These are phyloP conservation scores for Botrytis sinoallii DNA, from an alignment of 2,329 filamentous ascomycete genomes.

Conservation along the genomic window DNA sequence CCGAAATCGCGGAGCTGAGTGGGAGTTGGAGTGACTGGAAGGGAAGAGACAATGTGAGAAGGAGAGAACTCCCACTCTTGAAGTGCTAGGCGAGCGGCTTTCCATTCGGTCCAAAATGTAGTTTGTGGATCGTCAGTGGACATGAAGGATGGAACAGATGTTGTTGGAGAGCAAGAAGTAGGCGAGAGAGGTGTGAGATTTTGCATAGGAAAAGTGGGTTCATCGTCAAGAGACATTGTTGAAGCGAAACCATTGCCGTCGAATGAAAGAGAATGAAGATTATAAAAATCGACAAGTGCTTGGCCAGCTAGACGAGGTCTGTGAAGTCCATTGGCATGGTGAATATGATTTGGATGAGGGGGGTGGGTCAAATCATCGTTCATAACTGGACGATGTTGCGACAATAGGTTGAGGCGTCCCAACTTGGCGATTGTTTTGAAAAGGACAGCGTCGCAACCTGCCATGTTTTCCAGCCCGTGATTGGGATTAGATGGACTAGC, in stretches of 20 bases:
- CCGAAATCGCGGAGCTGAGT: constrained; percentile 70
- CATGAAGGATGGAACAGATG: not conserved
- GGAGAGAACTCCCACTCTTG: constrained; percentile 77
- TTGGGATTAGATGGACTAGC: constrained; percentile 59
- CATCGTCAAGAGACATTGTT: constrained; percentile 46
- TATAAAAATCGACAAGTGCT: constrained; percentile 49
- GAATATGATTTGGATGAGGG: constrained; percentile 25
- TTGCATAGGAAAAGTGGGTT: constrained; percentile 45
- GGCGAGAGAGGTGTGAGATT: constrained; percentile 32
- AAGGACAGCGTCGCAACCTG: constrained; percentile 80
- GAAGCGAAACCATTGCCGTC: constrained; percentile 66
- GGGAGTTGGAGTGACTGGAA: constrained; percentile 50
- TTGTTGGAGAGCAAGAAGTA: constrained; percentile 36
- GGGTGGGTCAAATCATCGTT: constrained; percentile 41
- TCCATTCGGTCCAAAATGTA: constrained; percentile 85
- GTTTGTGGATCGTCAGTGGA: constrained; percentile 55
- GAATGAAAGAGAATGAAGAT: constrained; percentile 54
- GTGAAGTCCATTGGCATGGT: constrained; percentile 31
- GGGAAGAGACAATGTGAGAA: constrained; percentile 48
- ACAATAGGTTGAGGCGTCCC: constrained; percentile 79
- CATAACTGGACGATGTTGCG: constrained; percentile 62
- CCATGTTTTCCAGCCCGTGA: constrained; percentile 68
- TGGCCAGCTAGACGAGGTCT: constrained; percentile 43
- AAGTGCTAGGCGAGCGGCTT: constrained; percentile 70
- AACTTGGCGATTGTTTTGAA: constrained; percentile 85